Evolutionary conservation across 2,329 filamentous ascomycete genomes (phyloP), one percentile per base, ranked within the genome.

Genomic region (Clonostachys sp.): DNA sequence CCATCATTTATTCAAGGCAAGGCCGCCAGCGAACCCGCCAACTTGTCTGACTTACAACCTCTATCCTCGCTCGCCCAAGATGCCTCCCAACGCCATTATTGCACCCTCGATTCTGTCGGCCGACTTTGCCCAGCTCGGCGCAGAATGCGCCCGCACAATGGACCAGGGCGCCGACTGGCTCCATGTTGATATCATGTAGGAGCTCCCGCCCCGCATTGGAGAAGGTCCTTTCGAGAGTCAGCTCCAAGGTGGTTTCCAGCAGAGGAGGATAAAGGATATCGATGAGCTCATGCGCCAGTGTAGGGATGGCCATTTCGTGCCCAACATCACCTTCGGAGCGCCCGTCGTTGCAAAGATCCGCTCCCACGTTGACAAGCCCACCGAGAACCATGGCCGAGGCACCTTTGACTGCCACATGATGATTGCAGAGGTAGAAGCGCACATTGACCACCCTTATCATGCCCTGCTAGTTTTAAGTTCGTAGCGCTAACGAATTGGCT

Each of bases 371-470:
- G 85, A 89, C 48, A 78, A 79, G 56, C 91, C 91, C 4, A 75
- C 76, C 39, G 73, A 78, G 45, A 78, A 78, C 34, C 75, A 86
- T 56, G 91, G 88, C 46, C 87, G 85, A 58, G 94, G 94, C 52
- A 97, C 92, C 13, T 99, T 99, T 66, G 94, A 99, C 71, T 99
- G 94, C 78, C 94, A 99, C 72, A 97, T 99, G 94, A 99, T 99
- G 94, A 95, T 99, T 64, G 84, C 90, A 60, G 92, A 99, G 86
- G 89, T 92, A 77, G 57, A 70, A 20, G 35, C 16, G 5, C 12
- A 24, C 42, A 20, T 7, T 10, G 24, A 30, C 24, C 24, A 6
- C 10, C 24, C 9, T 30, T 30, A 6, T 30, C 24, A 30, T 39
- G 36, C 14, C 36, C 16, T 39, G 36, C 12, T 14, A 6, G 36